Evolutionary conservation across 2,329 filamentous ascomycete species (phyloP).

Genomic region (Pochonia chlamydosporia): DNA sequence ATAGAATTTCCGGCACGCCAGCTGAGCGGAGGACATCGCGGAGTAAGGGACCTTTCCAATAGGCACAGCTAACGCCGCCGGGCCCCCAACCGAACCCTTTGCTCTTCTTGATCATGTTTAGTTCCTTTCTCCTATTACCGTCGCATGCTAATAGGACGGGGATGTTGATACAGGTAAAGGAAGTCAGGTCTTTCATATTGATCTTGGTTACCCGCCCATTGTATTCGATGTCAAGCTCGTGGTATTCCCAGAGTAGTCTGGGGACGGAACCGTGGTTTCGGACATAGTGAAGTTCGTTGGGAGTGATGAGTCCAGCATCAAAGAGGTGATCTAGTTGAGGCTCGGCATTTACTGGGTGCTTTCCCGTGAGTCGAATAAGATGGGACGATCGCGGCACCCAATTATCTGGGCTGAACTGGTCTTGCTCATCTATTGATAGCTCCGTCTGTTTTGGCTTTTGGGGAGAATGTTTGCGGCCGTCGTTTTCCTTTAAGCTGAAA

Average conservation of each 20-base stretch:
- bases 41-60: conserved; percentile 42
- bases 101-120: conserved; percentile 42
- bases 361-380: conserved; percentile 44
- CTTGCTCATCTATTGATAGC: conserved; percentile 20
- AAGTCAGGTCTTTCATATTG: conserved; percentile 38
- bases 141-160: conserved; percentile 42
- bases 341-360: conserved; percentile 48
- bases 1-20: conserved; percentile 24
- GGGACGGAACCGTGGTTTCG: conserved; percentile 48
- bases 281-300: conserved; percentile 45
- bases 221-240: conserved; percentile 37
- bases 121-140: conserved; percentile 44
- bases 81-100: conserved; percentile 43
- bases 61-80: conserved; percentile 40
- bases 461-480: conserved; percentile 20
- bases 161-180: conserved; percentile 41
- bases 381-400: conserved; percentile 43
- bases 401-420: conserved; percentile 47
- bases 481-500: conserved; percentile 31
- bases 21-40: conserved; percentile 37
- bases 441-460: conserved; percentile 14
- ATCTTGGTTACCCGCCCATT: conserved; percentile 24
- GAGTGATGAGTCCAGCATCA: conserved; percentile 42
- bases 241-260: conserved; percentile 41
- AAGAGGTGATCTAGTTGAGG: conserved; percentile 34